These are phyloP conservation scores for Erodium trifolium DNA, from an alignment of 441 rosid species.

Conservation along the genomic window DNA sequence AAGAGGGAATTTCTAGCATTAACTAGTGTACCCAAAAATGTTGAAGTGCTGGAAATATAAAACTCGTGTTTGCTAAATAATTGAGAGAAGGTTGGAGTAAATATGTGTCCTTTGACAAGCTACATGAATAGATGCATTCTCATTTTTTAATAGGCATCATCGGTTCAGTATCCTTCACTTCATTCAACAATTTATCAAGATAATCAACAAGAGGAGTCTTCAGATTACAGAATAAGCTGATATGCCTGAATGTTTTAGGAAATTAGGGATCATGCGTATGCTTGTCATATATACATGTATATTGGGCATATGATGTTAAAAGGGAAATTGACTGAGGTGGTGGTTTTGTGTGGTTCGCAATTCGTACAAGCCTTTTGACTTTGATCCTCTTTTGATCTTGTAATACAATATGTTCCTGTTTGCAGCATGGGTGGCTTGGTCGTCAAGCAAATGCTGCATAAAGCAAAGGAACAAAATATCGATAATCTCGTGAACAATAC, in stretches of 20 bases:
- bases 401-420: constrained; percentile 16
- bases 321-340: too few species aligned
- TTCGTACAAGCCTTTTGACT: background rate
- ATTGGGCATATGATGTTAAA: background rate
- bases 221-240: background rate
- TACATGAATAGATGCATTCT: background rate
- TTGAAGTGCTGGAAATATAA: background rate
- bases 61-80: background rate
- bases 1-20: background rate
- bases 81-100: background rate
- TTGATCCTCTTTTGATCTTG: constrained; percentile 1
- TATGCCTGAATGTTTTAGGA: background rate
- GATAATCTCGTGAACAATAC: constrained; percentile 76
- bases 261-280: background rate
- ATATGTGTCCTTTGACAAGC: background rate
- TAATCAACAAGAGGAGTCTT: background rate
- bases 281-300: background rate
- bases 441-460: constrained; percentile 85
- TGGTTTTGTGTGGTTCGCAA: too few species aligned
- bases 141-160: background rate
- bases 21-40: background rate
- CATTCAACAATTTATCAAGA: background rate
- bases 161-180: background rate
- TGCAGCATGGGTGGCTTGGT: constrained; percentile 97
- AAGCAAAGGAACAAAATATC: constrained; percentile 74